Base-by-base conservation (phyloP, 2,329 filamentous ascomycete species). In the Fusarium goolgardi region DNA sequence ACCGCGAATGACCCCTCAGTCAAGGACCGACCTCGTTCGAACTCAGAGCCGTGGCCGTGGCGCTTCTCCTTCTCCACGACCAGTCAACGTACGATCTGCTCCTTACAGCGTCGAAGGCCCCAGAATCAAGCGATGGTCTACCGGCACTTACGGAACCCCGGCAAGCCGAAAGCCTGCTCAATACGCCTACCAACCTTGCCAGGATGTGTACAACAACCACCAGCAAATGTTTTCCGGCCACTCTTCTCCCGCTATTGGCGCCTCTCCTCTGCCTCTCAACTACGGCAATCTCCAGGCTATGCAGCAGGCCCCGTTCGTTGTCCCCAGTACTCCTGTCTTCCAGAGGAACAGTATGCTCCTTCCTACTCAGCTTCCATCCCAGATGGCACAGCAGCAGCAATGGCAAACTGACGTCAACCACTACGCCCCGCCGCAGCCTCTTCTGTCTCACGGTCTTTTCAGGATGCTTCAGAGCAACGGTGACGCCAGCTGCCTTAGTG, bases 81-180 rank as follows among this genome's bases (percentile, higher is more conserved):
- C 88, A 32, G 88, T 84, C 27, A 63, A 63, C 55, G 83, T 90
- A 75, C 86, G 91, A 64, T 87, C 90, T 40, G 89, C 88, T 20
- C 91, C 91, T 1, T 93, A 93, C 79, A 89, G 82, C 51, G 83
- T 92, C 51, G 90, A 93, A 45, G 85, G 84, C 53, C 83, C 83
- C 45, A 86, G 90, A 65, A 88, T 84, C 75, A 93, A 93, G 82
- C 84, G 91, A 69, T 94, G 91, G 91, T 93, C 91, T 21, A 93
- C 91, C 5, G 91, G 90, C 16, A 92, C 90, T 5, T 92, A 90
- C 62, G 88, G 85, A 21, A 85, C 88, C 2, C 78, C 82, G 21
- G 82, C 82, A 25, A 86, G 80, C 72, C 81, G 86, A 57, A 83
- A 88, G 32, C 83, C 85, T 27, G 84, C 88, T 32, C 85, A 90